Evolutionary conservation across 768 basidiomycete species (phyloP), one percentile per base, ranked within the genome.

Genomic region (Boletus rufocinnamomeus): DNA sequence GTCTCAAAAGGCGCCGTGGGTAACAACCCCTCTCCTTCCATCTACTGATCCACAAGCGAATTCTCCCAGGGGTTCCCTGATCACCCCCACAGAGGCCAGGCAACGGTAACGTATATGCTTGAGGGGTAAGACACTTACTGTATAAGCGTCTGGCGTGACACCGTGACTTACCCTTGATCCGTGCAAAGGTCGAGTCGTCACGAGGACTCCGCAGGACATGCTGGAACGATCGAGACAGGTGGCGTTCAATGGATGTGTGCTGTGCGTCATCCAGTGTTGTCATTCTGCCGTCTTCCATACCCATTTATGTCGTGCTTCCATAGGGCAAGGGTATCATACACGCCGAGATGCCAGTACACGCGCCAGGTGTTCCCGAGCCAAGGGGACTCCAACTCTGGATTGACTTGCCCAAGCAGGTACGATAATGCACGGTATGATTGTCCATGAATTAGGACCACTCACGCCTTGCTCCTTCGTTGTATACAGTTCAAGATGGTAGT

Each of bases 171-270:
- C 45, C 40, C 41, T 44, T 52, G 54, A 21, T 47, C 51, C 51
- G 32, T 35, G n/a, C 55, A 85, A 49, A 72, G 88, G 7, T 78
- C 84, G 27, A 89, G 87, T 65, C 79, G 82, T 54, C 96, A 98
- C 64, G 96, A 98, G 74, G 96, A 98, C 70, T 95, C 92, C 25
- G 86, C 85, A 2, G 95, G 92, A 2, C 90, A 95, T 72, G 84
- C 85, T 58, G 91, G 91, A 40, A 83, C 80, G 19, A 89, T 92
- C 52, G 73, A 83, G 41, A 69, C 86, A 10, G 95, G 95, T 4
- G 96, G 94, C 50, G 87, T 97, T 2, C 95, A 98, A 68, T 97
- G 95, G 93, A 96, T 96, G 95, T 86, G 83, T 71, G 89, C 89
- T 16, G 89, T 87, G 56, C 75, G 83, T 72, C 35, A 51, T 52